phyloP scores from a whole-genome alignment of 768 basidiomycete genomes.

The Leccinum broughii region DNA sequence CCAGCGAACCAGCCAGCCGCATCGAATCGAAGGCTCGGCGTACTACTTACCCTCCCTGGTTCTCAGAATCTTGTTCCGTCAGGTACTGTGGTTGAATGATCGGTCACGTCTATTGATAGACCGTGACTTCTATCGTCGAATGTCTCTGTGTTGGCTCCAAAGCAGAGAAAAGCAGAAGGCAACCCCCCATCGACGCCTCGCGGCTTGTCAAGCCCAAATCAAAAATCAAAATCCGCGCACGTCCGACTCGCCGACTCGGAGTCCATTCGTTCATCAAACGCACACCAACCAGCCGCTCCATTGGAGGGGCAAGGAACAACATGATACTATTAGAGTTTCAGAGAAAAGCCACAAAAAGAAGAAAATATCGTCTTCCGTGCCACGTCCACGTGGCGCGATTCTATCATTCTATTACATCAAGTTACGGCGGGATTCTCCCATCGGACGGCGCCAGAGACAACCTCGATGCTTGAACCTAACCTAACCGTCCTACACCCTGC shows the following conservation, averaged over 20 bases:
- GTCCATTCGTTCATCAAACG: background rate
- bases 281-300: background rate
- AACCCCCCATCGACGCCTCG: background rate
- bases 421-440: background rate
- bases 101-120: background rate
- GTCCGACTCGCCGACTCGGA: background rate
- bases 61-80: background rate
- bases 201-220: background rate
- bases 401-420: conserved; percentile 14
- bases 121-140: background rate
- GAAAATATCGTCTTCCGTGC: background rate
- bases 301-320: background rate
- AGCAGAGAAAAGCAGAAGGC: background rate
- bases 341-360: background rate
- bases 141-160: background rate
- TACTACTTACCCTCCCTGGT: background rate
- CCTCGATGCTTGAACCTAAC: conserved; percentile 22
- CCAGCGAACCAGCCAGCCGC: background rate
- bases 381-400: conserved; percentile 13
- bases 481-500: conserved; percentile 43
- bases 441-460: background rate
- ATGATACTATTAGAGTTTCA: background rate
- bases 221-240: background rate
- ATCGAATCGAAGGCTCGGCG: background rate
- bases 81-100: background rate